These are phyloP conservation scores for Platanus orientalis DNA, from an alignment of 164 flowering plant species.

Conservation along the genomic window DNA sequence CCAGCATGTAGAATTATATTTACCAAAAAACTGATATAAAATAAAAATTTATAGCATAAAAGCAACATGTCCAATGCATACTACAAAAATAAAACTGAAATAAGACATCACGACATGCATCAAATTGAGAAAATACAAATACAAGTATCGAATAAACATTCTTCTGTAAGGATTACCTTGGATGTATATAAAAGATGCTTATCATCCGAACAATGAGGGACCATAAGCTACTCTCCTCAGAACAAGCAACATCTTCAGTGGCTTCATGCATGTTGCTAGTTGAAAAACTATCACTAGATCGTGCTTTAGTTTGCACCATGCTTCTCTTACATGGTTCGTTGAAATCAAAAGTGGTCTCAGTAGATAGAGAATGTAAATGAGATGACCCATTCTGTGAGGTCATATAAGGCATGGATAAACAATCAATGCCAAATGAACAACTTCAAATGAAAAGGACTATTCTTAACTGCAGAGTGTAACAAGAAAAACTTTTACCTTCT, in stretches of 20 bases:
- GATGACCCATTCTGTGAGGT: conserved; percentile 61
- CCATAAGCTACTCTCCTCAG: conserved; percentile 37
- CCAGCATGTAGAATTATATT: too few relatives aligned
- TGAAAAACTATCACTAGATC: conserved; percentile 13
- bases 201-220: conserved; percentile 48
- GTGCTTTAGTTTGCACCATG: conserved; percentile 9
- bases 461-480: not conserved
- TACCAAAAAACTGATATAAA: not conserved
- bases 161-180: conserved; percentile 41
- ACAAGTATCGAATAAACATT: conserved; percentile 1
- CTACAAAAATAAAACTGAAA: not conserved
- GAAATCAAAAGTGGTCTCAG: conserved; percentile 45
- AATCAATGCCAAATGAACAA: not conserved
- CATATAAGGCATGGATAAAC: conserved; percentile 10
- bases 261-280: conserved; percentile 4
- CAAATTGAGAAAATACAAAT: not conserved
- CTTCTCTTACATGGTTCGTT: conserved; percentile 42
- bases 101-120: not conserved
- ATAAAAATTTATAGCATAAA: not conserved
- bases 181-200: conserved; percentile 49
- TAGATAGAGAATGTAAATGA: conserved; percentile 28
- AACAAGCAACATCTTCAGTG: conserved; percentile 16
- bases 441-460: not conserved
- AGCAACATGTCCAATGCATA: not conserved
- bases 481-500: conserved; percentile 42